Conservation (phyloP, 352 stramenopile species). For the Phytophthora hybrid region DNA sequence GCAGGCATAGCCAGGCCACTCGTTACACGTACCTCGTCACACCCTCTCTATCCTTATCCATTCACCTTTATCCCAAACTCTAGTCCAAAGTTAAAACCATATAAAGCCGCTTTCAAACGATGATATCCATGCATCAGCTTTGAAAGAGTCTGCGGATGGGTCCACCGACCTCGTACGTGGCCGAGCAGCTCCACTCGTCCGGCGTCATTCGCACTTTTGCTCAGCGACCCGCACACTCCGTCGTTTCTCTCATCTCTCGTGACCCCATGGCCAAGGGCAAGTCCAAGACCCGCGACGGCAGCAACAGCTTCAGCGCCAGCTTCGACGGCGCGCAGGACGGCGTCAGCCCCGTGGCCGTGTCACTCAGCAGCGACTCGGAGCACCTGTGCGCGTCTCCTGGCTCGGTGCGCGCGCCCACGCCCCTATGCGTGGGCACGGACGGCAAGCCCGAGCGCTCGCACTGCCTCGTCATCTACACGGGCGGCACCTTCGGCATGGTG, state of each 20-base stretch:
- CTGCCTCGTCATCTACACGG: conserved; percentile 92
- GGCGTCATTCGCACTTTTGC: conserved; percentile 13
- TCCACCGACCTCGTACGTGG: conserved; percentile 9
- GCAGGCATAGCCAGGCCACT: conserved; percentile 10
- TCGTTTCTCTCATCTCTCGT: background rate
- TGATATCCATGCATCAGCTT: background rate
- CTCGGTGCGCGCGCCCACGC: conserved; percentile 31
- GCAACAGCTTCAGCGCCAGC: conserved; percentile 37
- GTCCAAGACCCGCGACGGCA: conserved; percentile 30
- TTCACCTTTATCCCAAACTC: background rate
- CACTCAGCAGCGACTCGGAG: conserved; percentile 25
- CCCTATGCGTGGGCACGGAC: conserved; percentile 25
- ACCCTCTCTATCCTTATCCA: background rate
- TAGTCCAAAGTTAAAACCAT: background rate
- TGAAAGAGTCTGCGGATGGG: background rate
- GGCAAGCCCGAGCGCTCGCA: conserved; percentile 51
- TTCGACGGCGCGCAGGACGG: conserved; percentile 42
- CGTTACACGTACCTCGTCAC: background rate
- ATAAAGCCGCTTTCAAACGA: background rate
- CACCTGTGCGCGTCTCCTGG: conserved; percentile 39
- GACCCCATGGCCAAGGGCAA: conserved; percentile 33
- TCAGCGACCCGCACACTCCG: conserved; percentile 2
- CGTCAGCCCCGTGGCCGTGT: conserved; percentile 44
- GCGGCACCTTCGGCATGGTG: conserved; percentile 93
- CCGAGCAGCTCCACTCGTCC: conserved; percentile 2